Evolutionary conservation across 441 rosid species (phyloP).

Genomic region (Geranium incanum): DNA sequence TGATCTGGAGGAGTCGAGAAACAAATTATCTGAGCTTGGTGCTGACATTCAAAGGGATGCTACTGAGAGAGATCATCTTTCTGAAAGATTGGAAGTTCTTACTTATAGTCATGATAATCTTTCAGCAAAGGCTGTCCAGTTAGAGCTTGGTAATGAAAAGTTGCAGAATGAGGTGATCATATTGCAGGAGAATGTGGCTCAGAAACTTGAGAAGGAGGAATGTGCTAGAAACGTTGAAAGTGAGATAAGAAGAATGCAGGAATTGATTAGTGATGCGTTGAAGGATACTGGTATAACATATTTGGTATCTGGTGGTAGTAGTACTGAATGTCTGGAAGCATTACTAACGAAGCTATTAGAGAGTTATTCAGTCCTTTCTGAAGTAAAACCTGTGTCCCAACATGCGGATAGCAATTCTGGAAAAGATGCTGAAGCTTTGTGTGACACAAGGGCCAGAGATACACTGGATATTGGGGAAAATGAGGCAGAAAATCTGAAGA

Average conservation of each 20-base stretch:
- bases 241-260: slow-evolving; percentile 50
- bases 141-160: slow-evolving; percentile 53
- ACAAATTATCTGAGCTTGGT: slow-evolving; percentile 48
- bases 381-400: slow-evolving; percentile 29
- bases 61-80: slow-evolving; percentile 48
- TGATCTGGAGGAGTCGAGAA: slow-evolving; percentile 60
- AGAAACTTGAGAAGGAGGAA: slow-evolving; percentile 49
- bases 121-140: slow-evolving; percentile 36
- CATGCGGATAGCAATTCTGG: slow-evolving; percentile 25
- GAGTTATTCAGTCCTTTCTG: slow-evolving; percentile 34
- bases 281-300: slow-evolving; percentile 45
- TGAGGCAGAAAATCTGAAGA: slow-evolving; percentile 42
- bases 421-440: slow-evolving; percentile 29
- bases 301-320: slow-evolving; percentile 36
- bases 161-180: slow-evolving; percentile 44
- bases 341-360: slow-evolving; percentile 65
- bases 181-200: slow-evolving; percentile 51
- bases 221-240: slow-evolving; percentile 38
- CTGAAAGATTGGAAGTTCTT: slow-evolving; percentile 56
- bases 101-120: slow-evolving; percentile 40
- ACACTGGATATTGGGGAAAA: slow-evolving; percentile 33
- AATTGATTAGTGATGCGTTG: slow-evolving; percentile 54
- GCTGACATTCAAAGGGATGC: slow-evolving; percentile 44
- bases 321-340: slow-evolving; percentile 56
- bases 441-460: slow-evolving; percentile 37